These are phyloP conservation scores for Penicillium sp. DNA, from an alignment of 2,329 filamentous ascomycete species.

Conservation along the genomic window DNA sequence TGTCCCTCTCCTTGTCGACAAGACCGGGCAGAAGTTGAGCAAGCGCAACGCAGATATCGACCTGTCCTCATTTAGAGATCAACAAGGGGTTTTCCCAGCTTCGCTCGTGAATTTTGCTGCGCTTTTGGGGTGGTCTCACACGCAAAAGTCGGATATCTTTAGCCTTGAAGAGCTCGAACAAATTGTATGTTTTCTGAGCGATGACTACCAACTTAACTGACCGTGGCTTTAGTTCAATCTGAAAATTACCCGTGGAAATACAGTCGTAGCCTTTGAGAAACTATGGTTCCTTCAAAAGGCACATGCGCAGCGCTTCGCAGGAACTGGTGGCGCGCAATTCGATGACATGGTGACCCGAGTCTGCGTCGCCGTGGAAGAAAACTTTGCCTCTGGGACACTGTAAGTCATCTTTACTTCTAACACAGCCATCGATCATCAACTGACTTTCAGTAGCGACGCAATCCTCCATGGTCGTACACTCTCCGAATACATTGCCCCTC, in stretches of 20 bases:
- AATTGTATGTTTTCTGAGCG: constrained; percentile 49
- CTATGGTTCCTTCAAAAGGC: constrained; percentile 70
- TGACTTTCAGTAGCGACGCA: constrained; percentile 4
- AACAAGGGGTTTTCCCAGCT: constrained; percentile 57
- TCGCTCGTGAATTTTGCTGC: constrained; percentile 74
- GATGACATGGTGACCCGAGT: constrained; percentile 38
- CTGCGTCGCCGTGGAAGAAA: constrained; percentile 24
- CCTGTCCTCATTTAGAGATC: constrained; percentile 52
- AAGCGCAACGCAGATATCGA: constrained; percentile 71
- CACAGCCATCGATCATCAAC: neutral
- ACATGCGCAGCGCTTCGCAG: constrained; percentile 52
- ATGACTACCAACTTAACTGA: neutral
- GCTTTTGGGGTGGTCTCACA: constrained; percentile 76
- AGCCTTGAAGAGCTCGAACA: constrained; percentile 63
- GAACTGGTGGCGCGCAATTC: constrained; percentile 41
- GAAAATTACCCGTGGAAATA: constrained; percentile 87
- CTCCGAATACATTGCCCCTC: constrained; percentile 44
- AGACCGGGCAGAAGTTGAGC: constrained; percentile 69
- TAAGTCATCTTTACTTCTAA: too few relatives aligned
- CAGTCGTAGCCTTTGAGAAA: constrained; percentile 74
- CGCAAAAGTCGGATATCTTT: constrained; percentile 62
- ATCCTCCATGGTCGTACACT: constrained; percentile 35
- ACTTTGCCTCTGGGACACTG: constrained; percentile 24
- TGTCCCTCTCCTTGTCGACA: constrained; percentile 66
- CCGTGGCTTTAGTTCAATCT: constrained; percentile 59